Evolutionary conservation across 176 grass and related monocot species (phyloP), one percentile per base, ranked within the genome.

Genomic region (Neostapfia colusana): DNA sequence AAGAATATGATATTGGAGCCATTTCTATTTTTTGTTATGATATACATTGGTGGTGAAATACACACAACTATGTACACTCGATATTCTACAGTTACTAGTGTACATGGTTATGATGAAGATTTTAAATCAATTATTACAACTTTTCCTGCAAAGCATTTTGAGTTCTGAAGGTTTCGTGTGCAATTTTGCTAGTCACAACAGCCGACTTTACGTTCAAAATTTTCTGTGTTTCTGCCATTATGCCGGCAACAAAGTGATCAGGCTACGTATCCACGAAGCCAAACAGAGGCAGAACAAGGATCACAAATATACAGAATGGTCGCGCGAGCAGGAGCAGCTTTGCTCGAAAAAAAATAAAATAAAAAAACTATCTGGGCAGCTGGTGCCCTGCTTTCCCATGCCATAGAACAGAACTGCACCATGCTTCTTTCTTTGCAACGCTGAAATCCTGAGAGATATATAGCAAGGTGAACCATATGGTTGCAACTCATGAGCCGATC

Each of bases 31-130:
- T 43, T 21, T 65, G 8, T 34, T 68, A 43, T 25, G 25, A 18
- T 67, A 37, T 54, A 69, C 46, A 79, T 63, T 63, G 11, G 67
- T 6, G n/a, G 9, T 83, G 21, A 41, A 67, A 43, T 28, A 57
- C 44, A 27, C 10, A 31, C 61, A 6, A 25, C n/a, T 48, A 12
- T 14, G 11, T 23, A 61, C 31, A 31, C 10, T 11, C 6, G 18
- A n/a, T 27, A 23, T 56, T 56, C 10, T 54, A 8, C 23, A 54
- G 2, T 38, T 73, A 57, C 15, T 1, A 23, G 27, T 82, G 21
- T 71, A 44, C 49, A 74, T 5, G 10, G 0, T 53, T 67, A 23
- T 36, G 57, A 56, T 66, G 42, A 18, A 8, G 39, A 44, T 16
- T 63, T 27, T 62, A 62, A 35, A 26, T 27, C 51, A 17, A 26